Evolutionary conservation across 352 stramenopile genomes (phyloP), one percentile per base, ranked within the genome.

Genomic region (Phytophthora foliorum): DNA sequence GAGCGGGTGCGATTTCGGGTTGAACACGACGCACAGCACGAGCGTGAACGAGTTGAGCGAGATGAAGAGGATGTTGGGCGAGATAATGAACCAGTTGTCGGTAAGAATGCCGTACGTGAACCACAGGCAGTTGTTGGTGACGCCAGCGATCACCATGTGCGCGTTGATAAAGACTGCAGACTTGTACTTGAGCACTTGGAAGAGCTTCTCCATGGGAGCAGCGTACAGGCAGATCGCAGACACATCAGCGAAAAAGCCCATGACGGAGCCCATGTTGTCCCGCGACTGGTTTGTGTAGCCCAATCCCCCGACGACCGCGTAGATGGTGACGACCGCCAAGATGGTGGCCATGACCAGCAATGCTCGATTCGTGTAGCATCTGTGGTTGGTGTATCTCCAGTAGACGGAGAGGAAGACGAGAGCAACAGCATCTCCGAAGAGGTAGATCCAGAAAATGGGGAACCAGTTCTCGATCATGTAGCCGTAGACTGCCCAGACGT

Each of bases 401-500:
- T 80, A 77, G 25, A 77, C 49, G 1, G 22, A 27, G 38, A 80
- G 72, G 48, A 75, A 80, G 10, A 67, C 48, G 4, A 74, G 19
- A 4, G 57, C 74, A 3, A 79, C 45, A 3, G 70, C 38, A 50
- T 79, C 72, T 21, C 77, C 77, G 6, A 75, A 49, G 32, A 71
- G 22, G 65, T 81, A 85, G 46, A 74, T 73, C 63, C 62, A 73
- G 62, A 85, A 79, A 50, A 82, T 67, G 0, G 77, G 77, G 74
- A 85, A 82, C 67, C 66, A 79, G 39, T 79, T 77, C 56, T 68
- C 39, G 10, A 67, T 67, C 31, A 82, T 66, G 57, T 72, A 77
- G 29, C 74, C 77, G 49, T 76, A 85, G 32, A 75, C 6, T 3
- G 58, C 53, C 72, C 75, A 80, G 17, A 75, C 69, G 57, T 86